Evolutionary conservation across 129 eudicot species (phyloP).

Genomic region (Glebionis coronaria): DNA sequence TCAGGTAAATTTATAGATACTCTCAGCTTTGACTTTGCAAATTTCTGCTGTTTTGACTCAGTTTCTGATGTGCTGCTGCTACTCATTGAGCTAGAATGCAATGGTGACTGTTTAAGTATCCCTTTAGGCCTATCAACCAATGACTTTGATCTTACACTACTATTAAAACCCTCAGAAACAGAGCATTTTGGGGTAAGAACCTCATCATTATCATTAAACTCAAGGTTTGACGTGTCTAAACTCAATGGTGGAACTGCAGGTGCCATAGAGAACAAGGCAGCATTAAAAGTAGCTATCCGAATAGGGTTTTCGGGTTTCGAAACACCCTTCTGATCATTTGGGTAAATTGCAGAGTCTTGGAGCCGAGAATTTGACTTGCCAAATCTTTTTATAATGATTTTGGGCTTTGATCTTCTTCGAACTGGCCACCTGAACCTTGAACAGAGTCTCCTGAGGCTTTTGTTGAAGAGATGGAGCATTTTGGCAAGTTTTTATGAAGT

Average conservation of each 20-base stretch:
- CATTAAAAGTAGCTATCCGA: constrained; percentile 82
- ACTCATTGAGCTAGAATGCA: constrained; percentile 49
- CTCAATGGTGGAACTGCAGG: constrained; percentile 55
- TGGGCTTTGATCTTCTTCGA: constrained; percentile 55
- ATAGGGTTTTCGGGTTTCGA: constrained; percentile 36
- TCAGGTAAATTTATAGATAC: constrained; percentile 95
- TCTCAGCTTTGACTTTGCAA: constrained; percentile 74
- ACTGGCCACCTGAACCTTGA: constrained; percentile 48
- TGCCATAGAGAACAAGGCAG: constrained; percentile 97
- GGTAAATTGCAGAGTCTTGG: constrained; percentile 53
- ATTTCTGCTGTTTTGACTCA: constrained; percentile 46
- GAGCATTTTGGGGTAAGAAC: constrained; percentile 3
- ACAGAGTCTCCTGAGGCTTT: constrained; percentile 59
- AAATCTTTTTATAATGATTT: constrained; percentile 54
- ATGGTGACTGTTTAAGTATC: constrained; percentile 81
- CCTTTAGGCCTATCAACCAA: constrained; percentile 69
- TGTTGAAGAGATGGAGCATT: constrained; percentile 56
- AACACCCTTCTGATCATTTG: constrained; percentile 40
- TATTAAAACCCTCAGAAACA: neutral
- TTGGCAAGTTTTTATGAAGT: neutral
- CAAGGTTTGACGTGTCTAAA: constrained; percentile 24
- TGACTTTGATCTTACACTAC: constrained; percentile 43
- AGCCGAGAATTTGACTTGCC: constrained; percentile 52
- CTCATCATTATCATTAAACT: constrained; percentile 31
- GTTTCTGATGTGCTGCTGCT: constrained; percentile 33